Conservation (phyloP, 306 rosid genomes). For the Trifolium dubium region DNA sequence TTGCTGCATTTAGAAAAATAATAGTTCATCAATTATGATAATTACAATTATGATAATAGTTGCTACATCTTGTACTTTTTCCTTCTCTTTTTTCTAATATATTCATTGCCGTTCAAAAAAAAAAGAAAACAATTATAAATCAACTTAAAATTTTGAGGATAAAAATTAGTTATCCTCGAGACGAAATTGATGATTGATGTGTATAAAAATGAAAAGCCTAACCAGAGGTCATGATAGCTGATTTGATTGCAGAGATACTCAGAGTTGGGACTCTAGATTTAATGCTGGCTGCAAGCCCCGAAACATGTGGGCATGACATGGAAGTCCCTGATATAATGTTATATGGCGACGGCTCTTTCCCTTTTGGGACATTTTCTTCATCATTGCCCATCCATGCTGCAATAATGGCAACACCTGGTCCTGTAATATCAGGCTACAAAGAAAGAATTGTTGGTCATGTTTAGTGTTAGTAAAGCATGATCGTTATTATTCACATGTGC, state of each 20-base stretch:
- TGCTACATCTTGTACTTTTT: too few species aligned
- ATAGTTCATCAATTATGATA: background rate
- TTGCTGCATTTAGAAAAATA: slow-evolving; percentile 54
- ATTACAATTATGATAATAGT: too few species aligned
- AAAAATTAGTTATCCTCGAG: background rate
- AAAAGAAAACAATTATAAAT: too few species aligned
- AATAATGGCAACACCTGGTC: slow-evolving; percentile 88
- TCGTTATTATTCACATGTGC: too few species aligned
- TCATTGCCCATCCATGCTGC: slow-evolving; percentile 76
- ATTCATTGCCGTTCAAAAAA: too few species aligned
- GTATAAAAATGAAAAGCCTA: background rate
- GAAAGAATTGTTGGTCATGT: background rate
- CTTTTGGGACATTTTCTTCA: slow-evolving; percentile 27
- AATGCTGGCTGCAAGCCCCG: slow-evolving; percentile 64
- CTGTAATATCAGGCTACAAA: slow-evolving; percentile 84
- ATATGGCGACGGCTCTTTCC: slow-evolving; percentile 48
- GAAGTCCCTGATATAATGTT: slow-evolving; percentile 78
- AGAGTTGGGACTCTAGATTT: slow-evolving; percentile 67
- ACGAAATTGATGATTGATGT: background rate
- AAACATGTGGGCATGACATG: slow-evolving; percentile 87
- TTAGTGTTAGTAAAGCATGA: background rate
- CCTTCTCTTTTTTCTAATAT: too few species aligned
- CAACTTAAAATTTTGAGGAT: too few species aligned
- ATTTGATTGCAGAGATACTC: slow-evolving; percentile 79
- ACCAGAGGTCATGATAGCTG: slow-evolving; percentile 96